Conservation (phyloP, 2,329 filamentous ascomycete species). For the Passalora sequoiae region DNA sequence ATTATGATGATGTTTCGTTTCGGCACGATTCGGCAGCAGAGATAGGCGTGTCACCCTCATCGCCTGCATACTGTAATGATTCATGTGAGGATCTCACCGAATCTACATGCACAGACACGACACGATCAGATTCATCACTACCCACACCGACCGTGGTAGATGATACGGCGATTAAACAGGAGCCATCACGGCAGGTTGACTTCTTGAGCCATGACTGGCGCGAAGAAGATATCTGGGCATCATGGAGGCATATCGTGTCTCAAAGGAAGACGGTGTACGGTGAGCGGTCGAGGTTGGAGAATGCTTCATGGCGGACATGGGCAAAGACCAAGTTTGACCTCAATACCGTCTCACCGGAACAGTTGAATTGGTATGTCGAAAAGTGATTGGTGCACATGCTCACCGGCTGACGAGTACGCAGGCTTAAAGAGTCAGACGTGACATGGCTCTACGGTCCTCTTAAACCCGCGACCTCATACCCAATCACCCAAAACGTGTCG, state of each 20-base stretch:
- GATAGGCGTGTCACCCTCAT: constrained; percentile 7
- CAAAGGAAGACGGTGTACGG: constrained; percentile 67
- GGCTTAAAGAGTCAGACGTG: constrained; percentile 95
- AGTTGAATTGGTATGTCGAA: constrained; percentile 87
- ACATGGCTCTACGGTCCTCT: constrained; percentile 96
- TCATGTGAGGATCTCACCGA: constrained; percentile 21
- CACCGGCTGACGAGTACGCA: constrained; percentile 35
- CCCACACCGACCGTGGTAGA: constrained; percentile 63
- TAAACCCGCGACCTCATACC: constrained; percentile 63
- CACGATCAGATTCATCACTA: constrained; percentile 55
- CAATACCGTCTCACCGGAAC: constrained; percentile 83
- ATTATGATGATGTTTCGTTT: constrained; percentile 36
- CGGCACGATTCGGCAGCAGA: constrained; percentile 10
- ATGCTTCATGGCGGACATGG: constrained; percentile 97
- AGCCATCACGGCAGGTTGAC: constrained; percentile 86
- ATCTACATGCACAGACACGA: constrained; percentile 48
- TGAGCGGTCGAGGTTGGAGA: constrained; percentile 74
- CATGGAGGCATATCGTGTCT: constrained; percentile 87
- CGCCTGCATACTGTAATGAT: constrained; percentile 14
- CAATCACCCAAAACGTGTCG: constrained; percentile 43
- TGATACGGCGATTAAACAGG: constrained; percentile 67
- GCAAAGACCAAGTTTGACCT: constrained; percentile 85
- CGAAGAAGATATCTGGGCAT: constrained; percentile 96
- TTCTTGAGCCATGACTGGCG: constrained; percentile 90
- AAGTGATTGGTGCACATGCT: not conserved